Conservation (phyloP, 352 stramenopile species). For the Phytopythium vexans region DNA sequence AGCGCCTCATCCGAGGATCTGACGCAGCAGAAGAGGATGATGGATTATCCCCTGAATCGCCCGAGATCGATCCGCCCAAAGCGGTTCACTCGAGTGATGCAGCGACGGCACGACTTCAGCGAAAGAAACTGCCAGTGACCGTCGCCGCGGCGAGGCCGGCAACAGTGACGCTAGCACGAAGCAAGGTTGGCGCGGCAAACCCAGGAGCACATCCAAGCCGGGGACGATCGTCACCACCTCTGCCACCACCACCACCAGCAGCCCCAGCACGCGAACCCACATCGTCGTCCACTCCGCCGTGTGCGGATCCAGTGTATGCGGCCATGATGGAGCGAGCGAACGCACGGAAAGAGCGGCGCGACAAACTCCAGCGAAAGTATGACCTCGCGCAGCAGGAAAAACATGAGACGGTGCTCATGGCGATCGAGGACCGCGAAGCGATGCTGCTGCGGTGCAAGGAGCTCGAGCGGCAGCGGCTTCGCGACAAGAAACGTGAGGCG, state of each 20-base stretch:
- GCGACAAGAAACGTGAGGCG: slow-evolving; percentile 38
- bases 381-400: slow-evolving; percentile 50
- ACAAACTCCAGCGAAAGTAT: slow-evolving; percentile 49
- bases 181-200: too few species aligned
- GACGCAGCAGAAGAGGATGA: not conserved
- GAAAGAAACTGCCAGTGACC: not conserved
- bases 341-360: slow-evolving; percentile 54
- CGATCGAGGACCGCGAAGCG: slow-evolving; percentile 40
- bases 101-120: not conserved
- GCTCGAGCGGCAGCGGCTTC: slow-evolving; percentile 33
- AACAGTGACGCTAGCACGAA: too few species aligned
- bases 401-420: slow-evolving; percentile 25
- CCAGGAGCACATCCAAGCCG: too few species aligned
- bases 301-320: slow-evolving; percentile 37
- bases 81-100: not conserved
- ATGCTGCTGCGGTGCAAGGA: slow-evolving; percentile 31
- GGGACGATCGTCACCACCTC: not conserved
- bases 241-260: slow-evolving; percentile 4
- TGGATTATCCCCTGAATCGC: not conserved
- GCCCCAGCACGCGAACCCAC: not conserved
- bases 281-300: not conserved
- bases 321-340: slow-evolving; percentile 52
- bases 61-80: not conserved
- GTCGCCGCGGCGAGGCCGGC: too few species aligned
- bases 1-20: slow-evolving; percentile 28